Evolutionary conservation across 352 stramenopile genomes (phyloP).

Genomic region (Phytophthora hibernalis): DNA sequence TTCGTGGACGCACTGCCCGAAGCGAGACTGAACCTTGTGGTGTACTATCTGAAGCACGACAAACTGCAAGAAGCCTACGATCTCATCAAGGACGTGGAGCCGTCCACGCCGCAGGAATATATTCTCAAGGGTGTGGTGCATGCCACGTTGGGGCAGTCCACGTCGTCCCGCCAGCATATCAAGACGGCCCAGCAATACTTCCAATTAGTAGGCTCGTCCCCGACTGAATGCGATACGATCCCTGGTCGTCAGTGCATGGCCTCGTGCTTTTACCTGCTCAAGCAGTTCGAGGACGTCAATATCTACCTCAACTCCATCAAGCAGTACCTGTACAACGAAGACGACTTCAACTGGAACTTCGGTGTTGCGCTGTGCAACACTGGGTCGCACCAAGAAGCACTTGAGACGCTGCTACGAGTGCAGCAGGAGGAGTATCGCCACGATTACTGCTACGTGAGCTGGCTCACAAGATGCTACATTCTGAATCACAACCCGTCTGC

Average conservation of each 20-base stretch:
- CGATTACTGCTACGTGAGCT: slow-evolving; percentile 94
- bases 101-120: slow-evolving; percentile 94
- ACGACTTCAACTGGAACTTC: slow-evolving; percentile 99
- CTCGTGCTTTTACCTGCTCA: slow-evolving; percentile 96
- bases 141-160: slow-evolving; percentile 90
- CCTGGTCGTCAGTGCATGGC: slow-evolving; percentile 97
- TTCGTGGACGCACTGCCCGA: slow-evolving; percentile 94
- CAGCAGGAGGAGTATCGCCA: slow-evolving; percentile 92
- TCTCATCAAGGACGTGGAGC: slow-evolving; percentile 95
- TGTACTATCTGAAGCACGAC: slow-evolving; percentile 93
- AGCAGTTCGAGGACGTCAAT: slow-evolving; percentile 97
- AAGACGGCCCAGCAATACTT: slow-evolving; percentile 95
- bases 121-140: slow-evolving; percentile 93
- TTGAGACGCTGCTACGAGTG: slow-evolving; percentile 94
- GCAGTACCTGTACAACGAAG: slow-evolving; percentile 96
- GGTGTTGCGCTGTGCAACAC: slow-evolving; percentile 93
- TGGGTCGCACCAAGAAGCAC: slow-evolving; percentile 92
- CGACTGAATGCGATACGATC: slow-evolving; percentile 97
- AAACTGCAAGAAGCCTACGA: slow-evolving; percentile 95
- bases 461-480: slow-evolving; percentile 94
- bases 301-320: slow-evolving; percentile 98
- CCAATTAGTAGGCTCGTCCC: slow-evolving; percentile 93
- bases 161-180: slow-evolving; percentile 90
- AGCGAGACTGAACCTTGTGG: slow-evolving; percentile 95
- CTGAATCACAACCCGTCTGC: slow-evolving; percentile 94